A percentile compares a stretch with the other conserved stretches of the same genome.
phyloP scores from a whole-genome alignment of 2,329 filamentous ascomycete species.

The Pseudocercospora eumusae region DNA sequence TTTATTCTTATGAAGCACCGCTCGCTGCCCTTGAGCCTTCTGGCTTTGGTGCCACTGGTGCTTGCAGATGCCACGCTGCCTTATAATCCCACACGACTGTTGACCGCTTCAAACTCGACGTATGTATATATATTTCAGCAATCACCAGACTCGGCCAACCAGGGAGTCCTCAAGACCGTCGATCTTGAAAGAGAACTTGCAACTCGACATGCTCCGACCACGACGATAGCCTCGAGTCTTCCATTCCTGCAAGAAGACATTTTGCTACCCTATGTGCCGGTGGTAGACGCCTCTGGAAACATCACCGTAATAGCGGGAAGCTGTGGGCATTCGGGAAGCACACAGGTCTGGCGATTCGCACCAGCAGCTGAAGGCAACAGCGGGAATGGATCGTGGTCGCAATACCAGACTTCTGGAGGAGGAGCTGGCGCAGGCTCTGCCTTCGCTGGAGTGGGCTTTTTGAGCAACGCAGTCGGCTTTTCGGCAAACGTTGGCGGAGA shows the following conservation, averaged over 20 bases:
- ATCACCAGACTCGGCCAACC: conserved; percentile 46
- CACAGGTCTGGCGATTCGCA: conserved; percentile 69
- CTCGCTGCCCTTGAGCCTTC: conserved; percentile 28
- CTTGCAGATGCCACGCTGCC: conserved; percentile 53
- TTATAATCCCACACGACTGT: conserved; percentile 75
- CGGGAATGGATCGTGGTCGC: conserved; percentile 59
- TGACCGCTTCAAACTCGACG: conserved; percentile 56
- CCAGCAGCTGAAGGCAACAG: conserved; percentile 46
- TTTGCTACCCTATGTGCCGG: conserved; percentile 64
- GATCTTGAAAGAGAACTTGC: conserved; percentile 63
- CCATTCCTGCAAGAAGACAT: conserved; percentile 62
- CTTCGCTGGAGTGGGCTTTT: conserved; percentile 55
- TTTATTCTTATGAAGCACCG: conserved; percentile 26
- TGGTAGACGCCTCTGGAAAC: conserved; percentile 65
- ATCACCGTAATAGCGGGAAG: conserved; percentile 74
- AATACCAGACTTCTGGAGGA: conserved; percentile 36
- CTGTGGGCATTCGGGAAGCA: conserved; percentile 59
- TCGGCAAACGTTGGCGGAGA: conserved; percentile 60
- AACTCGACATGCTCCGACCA: conserved; percentile 48
- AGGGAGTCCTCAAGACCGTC: conserved; percentile 62
- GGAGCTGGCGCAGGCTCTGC: conserved; percentile 41
- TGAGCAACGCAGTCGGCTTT: conserved; percentile 66
- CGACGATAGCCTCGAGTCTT: conserved; percentile 57
- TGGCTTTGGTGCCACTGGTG: conserved; percentile 31
- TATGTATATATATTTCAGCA: conserved; percentile 71